Evolutionary conservation across 1,284 basidiomycete species (phyloP), one percentile per base, ranked within the genome.

Genomic region (Trichosporon coremiiforme): DNA sequence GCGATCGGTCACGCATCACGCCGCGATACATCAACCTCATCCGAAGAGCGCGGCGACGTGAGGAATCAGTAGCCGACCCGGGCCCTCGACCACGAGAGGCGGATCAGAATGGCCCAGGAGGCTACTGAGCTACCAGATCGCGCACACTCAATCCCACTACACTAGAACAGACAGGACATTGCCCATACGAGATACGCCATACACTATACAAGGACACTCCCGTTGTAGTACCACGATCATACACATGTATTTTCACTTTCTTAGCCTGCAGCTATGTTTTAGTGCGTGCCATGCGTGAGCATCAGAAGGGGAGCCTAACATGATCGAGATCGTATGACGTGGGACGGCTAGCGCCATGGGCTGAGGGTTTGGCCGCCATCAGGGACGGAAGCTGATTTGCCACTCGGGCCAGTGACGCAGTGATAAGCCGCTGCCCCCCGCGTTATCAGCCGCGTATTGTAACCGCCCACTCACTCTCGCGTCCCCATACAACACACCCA

Each of bases 1-100:
- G 65, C n/a, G 45, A 68, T 55, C 53, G 75, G 72, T 38, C 75
- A 75, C 66, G 70, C 20, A 62, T 73, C 20, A 73, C 72, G 5
- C 29, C 66, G 29, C 75, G 79, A n/a, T 84, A 84, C 71, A 75
- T 84, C 1, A 78, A 78, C 0, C 80, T 81, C 53, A 82, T 83
- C 74, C 67, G 79, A 7, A 71, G 81, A 12, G 79, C 81, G 60
- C 68, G 79, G 13, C 70, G 75, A 17, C 71, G 68, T 13, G 20
- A 22, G 47, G 29, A 66, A 68, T 36, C 66, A 29, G 64, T 38
- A 50, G 53, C 20, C 69, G 47, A 12, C 36, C 65, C 47, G 33
- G 47, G 47, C 65, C 68, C 74, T 50, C 69, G 78, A 66, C 72
- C 75, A 22, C 71, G 78, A 9, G 78, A 81, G 69, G 78, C 78